phyloP scores from a whole-genome alignment of 257 asterid genomes.

The Solanum dulcamara region DNA sequence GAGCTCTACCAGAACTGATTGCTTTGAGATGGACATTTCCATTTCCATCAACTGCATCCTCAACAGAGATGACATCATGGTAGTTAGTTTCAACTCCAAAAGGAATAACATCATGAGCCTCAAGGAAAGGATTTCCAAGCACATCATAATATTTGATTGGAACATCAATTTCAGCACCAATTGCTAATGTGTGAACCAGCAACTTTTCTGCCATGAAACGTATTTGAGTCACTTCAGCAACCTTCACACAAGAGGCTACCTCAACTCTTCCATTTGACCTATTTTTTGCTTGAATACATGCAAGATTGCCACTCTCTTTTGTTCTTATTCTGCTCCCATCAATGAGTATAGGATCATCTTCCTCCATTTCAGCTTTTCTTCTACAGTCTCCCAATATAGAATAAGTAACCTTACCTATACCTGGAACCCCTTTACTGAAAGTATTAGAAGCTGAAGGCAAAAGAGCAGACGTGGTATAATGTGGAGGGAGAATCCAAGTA shows the following conservation, averaged over 20 bases:
- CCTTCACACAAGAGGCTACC: slow-evolving; percentile 76
- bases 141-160: slow-evolving; percentile 53
- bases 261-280: slow-evolving; percentile 66
- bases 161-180: slow-evolving; percentile 52
- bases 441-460: slow-evolving; percentile 47
- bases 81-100: slow-evolving; percentile 63
- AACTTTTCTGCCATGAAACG: slow-evolving; percentile 37
- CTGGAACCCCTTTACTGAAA: slow-evolving; percentile 29
- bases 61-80: slow-evolving; percentile 54
- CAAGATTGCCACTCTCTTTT: slow-evolving; percentile 44
- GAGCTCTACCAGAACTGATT: slow-evolving; percentile 60
- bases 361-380: slow-evolving; percentile 28
- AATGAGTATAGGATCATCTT: slow-evolving; percentile 32
- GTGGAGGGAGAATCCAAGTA: slow-evolving; percentile 86
- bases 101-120: slow-evolving; percentile 49
- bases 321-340: slow-evolving; percentile 64
- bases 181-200: slow-evolving; percentile 43
- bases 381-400: slow-evolving; percentile 45
- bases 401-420: slow-evolving; percentile 46
- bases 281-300: slow-evolving; percentile 77
- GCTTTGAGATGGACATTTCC: slow-evolving; percentile 42
- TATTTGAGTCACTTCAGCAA: slow-evolving; percentile 73
- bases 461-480: slow-evolving; percentile 62
- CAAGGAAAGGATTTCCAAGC: slow-evolving; percentile 70
- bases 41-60: slow-evolving; percentile 13